A percentile compares a stretch with the other conserved stretches of the same genome.
Conservation (phyloP, 306 rosid species). For the Sesbania bispinosa region DNA sequence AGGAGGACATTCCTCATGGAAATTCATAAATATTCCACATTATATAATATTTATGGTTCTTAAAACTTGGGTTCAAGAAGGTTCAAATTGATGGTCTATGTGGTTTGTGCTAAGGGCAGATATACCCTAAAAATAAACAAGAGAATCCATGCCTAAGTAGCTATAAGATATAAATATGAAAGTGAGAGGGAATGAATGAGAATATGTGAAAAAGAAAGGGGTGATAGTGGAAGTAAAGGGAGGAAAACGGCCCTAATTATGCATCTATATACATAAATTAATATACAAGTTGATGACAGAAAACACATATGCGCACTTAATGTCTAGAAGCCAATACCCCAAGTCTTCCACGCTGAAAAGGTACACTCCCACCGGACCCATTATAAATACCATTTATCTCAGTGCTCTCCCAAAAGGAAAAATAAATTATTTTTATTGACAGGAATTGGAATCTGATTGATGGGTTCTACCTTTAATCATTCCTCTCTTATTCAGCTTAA, state of each 20-base stretch:
- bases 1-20: slow-evolving; percentile 29
- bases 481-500: slow-evolving; percentile 37
- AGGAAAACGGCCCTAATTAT: slow-evolving; percentile 29
- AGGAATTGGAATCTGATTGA: slow-evolving; percentile 79
- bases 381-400: slow-evolving; percentile 45
- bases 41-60: slow-evolving; percentile 23
- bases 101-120: slow-evolving; percentile 20
- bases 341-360: slow-evolving; percentile 46
- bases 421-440: slow-evolving; percentile 45
- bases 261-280: slow-evolving; percentile 21
- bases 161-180: slow-evolving; percentile 21
- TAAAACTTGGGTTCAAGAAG: slow-evolving; percentile 17
- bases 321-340: slow-evolving; percentile 29
- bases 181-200: slow-evolving; percentile 26
- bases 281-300: slow-evolving; percentile 34
- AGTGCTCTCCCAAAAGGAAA: slow-evolving; percentile 62
- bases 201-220: slow-evolving; percentile 30
- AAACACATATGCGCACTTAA: slow-evolving; percentile 56
- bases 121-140: slow-evolving; percentile 17
- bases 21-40: slow-evolving; percentile 26
- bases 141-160: slow-evolving; percentile 34
- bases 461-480: slow-evolving; percentile 72
- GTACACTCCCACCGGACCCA: slow-evolving; percentile 52
- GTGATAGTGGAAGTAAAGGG: slow-evolving; percentile 30
- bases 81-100: slow-evolving; percentile 32